phyloP scores from a whole-genome alignment of 2,329 filamentous ascomycete species.

The Alternaria dauci region DNA sequence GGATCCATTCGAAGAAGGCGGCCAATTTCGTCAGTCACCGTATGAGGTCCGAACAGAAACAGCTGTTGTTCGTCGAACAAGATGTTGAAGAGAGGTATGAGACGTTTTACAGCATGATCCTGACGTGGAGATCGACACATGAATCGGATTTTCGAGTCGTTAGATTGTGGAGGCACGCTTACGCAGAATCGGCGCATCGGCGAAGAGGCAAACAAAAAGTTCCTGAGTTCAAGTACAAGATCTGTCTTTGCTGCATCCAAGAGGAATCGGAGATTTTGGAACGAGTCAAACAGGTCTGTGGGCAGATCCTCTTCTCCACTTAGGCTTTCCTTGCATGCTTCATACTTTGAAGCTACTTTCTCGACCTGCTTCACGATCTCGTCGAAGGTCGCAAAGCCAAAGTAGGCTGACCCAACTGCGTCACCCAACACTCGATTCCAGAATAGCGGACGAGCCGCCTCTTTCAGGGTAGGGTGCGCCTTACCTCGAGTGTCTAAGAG shows the following conservation, averaged over 20 bases:
- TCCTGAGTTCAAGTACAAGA: slow-evolving; percentile 3
- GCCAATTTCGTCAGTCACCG: background rate
- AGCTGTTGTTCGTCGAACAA: slow-evolving; percentile 12
- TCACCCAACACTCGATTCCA: slow-evolving; percentile 25
- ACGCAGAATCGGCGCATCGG: slow-evolving; percentile 3
- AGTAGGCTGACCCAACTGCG: background rate
- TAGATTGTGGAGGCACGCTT: no score
- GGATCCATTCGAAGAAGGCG: background rate
- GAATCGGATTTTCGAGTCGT: no score
- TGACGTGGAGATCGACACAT: background rate
- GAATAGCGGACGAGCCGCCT: slow-evolving; percentile 13
- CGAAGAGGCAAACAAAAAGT: background rate
- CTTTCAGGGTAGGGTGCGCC: no score
- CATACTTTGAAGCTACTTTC: slow-evolving; percentile 7
- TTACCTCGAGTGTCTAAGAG: slow-evolving; percentile 12
- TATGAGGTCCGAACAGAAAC: background rate
- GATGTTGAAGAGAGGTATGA: slow-evolving; percentile 20
- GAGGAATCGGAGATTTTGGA: slow-evolving; percentile 22
- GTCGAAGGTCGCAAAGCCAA: slow-evolving; percentile 24
- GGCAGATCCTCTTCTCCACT: slow-evolving; percentile 16
- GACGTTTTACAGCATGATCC: slow-evolving; percentile 12
- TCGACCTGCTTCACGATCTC: slow-evolving; percentile 22
- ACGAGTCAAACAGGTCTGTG: slow-evolving; percentile 18
- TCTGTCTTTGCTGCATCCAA: slow-evolving; percentile 10
- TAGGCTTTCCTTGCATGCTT: background rate